phyloP scores from a whole-genome alignment of 768 basidiomycete genomes.

The Heimioporus sp. region DNA sequence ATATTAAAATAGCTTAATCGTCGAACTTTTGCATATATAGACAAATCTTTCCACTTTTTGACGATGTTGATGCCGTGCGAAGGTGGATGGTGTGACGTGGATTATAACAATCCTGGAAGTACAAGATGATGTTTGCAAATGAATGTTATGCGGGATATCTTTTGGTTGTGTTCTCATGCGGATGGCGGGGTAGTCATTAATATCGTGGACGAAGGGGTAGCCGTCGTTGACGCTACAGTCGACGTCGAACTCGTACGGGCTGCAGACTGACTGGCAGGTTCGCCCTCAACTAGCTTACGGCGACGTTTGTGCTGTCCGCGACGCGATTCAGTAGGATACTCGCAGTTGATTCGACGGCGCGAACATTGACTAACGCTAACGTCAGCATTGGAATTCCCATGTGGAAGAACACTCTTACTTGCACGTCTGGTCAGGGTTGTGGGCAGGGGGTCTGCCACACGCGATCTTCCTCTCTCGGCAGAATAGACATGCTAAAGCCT shows the following conservation, averaged over 20 bases:
- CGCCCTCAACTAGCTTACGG: constrained; percentile 30
- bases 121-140: constrained; percentile 7
- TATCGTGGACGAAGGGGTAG: constrained; percentile 16
- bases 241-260: constrained; percentile 21
- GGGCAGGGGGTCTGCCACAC: constrained; percentile 42
- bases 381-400: constrained; percentile 11
- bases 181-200: constrained; percentile 20
- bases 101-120: constrained; percentile 8
- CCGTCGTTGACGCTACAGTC: constrained; percentile 13
- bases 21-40: constrained; percentile 22
- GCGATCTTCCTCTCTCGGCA: constrained; percentile 52
- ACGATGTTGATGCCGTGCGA: constrained; percentile 8
- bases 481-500: constrained; percentile 46
- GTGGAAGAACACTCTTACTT: constrained; percentile 36
- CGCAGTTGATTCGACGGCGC: constrained; percentile 44
- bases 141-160: constrained; percentile 1
- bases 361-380: constrained; percentile 41
- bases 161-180: constrained; percentile 12
- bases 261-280: constrained; percentile 18
- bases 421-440: constrained; percentile 40
- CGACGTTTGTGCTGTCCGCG: constrained; percentile 46
- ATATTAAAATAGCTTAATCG: constrained; percentile 25
- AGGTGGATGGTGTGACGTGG: constrained; percentile 1
- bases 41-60: constrained; percentile 16
- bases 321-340: constrained; percentile 49